Evolutionary conservation across 306 rosid genomes (phyloP).

Genomic region (Acacia confusa): DNA sequence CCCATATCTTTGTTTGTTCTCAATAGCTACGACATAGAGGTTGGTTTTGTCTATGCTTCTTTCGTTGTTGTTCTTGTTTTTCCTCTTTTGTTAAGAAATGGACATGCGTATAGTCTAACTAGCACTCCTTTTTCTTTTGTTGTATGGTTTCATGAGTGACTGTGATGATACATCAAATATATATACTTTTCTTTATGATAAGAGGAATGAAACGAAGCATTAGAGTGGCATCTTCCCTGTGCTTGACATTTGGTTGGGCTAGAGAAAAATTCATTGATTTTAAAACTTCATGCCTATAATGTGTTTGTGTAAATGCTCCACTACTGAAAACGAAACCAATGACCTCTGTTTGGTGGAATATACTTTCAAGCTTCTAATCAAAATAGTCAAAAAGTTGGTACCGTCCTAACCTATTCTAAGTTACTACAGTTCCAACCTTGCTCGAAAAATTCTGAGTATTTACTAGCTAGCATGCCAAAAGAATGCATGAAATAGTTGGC

Average conservation of each 20-base stretch:
- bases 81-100: background rate
- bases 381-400: conserved; percentile 28
- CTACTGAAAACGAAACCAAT: conserved; percentile 43
- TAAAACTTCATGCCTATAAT: conserved; percentile 31
- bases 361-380: conserved; percentile 35
- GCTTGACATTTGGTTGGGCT: conserved; percentile 23
- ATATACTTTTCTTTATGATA: background rate
- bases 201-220: background rate
- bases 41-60: too few relatives aligned
- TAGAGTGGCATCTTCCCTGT: conserved; percentile 18
- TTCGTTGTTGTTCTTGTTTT: background rate
- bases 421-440: background rate
- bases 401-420: background rate
- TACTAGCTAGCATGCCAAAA: background rate
- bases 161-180: background rate
- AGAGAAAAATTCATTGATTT: conserved; percentile 30
- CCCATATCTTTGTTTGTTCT: too few relatives aligned
- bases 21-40: too few relatives aligned
- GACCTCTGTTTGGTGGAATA: conserved; percentile 32
- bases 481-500: background rate
- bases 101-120: background rate
- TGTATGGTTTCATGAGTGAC: conserved; percentile 34
- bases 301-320: conserved; percentile 36
- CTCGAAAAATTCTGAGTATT: background rate
- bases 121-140: background rate